Evolutionary conservation across 768 basidiomycete species (phyloP), one percentile per base, ranked within the genome.

Genomic region (Suillus discolor): DNA sequence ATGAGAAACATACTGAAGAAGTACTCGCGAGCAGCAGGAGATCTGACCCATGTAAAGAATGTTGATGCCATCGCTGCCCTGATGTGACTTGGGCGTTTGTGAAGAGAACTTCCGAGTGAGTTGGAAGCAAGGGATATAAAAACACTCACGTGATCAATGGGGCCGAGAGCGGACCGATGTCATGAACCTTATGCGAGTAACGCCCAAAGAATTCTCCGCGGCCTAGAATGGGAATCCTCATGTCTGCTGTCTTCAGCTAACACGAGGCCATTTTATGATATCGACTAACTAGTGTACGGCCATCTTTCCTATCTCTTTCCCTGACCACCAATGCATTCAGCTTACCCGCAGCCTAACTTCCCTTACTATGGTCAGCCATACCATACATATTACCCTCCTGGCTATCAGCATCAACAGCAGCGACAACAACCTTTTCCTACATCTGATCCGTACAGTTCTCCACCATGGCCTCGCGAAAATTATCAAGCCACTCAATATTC

Each of bases 1-100:
- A 41, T 6, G 6, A n/a, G 25, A 36, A 31, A 83, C 95, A 68
- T 68, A 94, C 96, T 97, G 81, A 97, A 92, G 82, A 98, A 97
- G 79, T 98, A 98, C 71, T 96, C 87, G 71, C 93, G 84, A 23
- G 93, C 93, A 55, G 94, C 94, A 61, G 96, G 96, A 57, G 93
- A 95, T 74, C 91, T 90, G 73, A 93, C 73, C 96, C 96, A 99
- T 72, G 87, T 84, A 75, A 91, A 83, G 82, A 97, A 96, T 42
- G 89, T 88, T 44, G 92, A 92, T 65, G 93, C 85, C 93, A 95
- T 94, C 73, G 62, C 51, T 70, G 70, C 61, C 28, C 38, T 23
- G 3, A 16, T 18, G 4, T 9, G 51, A 55, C 54, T 55, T 55
- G 54, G 20, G 54, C 20, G 54, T 55, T 55, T 55, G 18, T 31